Percentiles rank a stretch among this genome's conserved stretches.
Evolutionary conservation across 2,329 filamentous ascomycete genomes (phyloP).

Genomic region (Capronia epimyces): DNA sequence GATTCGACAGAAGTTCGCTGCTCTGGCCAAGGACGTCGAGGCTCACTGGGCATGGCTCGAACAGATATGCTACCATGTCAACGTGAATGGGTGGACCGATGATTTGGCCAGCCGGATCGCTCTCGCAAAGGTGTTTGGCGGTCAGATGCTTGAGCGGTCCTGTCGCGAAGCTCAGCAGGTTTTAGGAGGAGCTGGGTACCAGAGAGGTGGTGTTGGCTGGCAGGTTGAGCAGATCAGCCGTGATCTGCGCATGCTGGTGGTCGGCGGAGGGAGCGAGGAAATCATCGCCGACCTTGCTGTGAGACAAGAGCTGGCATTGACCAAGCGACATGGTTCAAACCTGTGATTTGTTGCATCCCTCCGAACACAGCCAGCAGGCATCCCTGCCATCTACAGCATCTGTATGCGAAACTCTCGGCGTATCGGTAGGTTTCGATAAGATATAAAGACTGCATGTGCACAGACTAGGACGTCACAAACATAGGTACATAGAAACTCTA

Average conservation of each 20-base stretch:
- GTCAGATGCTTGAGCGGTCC: neutral
- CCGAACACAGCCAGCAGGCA: too few relatives aligned
- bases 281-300: slow-evolving; percentile 20
- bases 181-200: slow-evolving; percentile 18
- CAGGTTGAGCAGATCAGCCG: slow-evolving; percentile 18
- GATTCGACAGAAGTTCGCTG: neutral
- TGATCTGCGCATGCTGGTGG: slow-evolving; percentile 11
- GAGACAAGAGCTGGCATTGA: slow-evolving; percentile 5
- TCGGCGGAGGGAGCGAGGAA: slow-evolving; percentile 21
- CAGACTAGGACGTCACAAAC: too few relatives aligned
- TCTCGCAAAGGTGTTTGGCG: neutral
- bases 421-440: too few relatives aligned
- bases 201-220: slow-evolving; percentile 15
- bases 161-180: slow-evolving; percentile 17
- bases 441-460: too few relatives aligned
- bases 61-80: neutral
- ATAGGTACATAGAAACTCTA: too few relatives aligned
- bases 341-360: too few relatives aligned
- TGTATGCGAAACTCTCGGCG: too few relatives aligned
- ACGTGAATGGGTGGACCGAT: neutral
- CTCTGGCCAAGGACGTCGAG: neutral
- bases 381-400: too few relatives aligned
- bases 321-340: too few relatives aligned
- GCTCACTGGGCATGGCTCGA: neutral
- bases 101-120: neutral